phyloP scores from a whole-genome alignment of 192 early-diverging fungal species.

The Rhizoclosmatium sp. region DNA sequence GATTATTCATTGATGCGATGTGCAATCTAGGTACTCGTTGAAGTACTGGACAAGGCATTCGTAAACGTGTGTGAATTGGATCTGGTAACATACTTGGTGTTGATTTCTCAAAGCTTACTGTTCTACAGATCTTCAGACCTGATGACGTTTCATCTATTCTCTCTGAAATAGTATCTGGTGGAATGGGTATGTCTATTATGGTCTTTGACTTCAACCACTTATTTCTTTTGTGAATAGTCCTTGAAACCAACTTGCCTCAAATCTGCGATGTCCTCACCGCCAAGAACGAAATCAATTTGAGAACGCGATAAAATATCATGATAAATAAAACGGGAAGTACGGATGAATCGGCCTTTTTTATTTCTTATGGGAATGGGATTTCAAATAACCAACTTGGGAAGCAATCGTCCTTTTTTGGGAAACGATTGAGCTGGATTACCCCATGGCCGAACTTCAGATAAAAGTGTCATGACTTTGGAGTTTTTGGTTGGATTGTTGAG shows the following conservation, averaged over 20 bases:
- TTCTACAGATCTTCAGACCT: constrained; percentile 84
- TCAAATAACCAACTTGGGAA: constrained; percentile 22
- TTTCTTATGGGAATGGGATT: neutral
- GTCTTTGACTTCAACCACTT: neutral
- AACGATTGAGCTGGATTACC: constrained; percentile 49
- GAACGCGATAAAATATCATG: constrained; percentile 6
- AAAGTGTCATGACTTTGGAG: constrained; percentile 43
- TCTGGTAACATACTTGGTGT: constrained; percentile 60
- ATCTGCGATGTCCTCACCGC: constrained; percentile 39
- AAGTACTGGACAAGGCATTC: constrained; percentile 90
- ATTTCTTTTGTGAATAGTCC: neutral
- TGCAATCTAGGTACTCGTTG: constrained; percentile 84
- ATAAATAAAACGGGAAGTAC: too few species aligned
- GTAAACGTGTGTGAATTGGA: constrained; percentile 97
- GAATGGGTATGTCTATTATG: constrained; percentile 69
- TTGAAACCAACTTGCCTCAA: constrained; percentile 36
- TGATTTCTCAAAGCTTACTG: neutral
- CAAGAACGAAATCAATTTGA: constrained; percentile 35
- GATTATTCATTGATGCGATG: neutral
- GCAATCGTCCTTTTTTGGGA: constrained; percentile 46
- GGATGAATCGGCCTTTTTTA: too few species aligned
- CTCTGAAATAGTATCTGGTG: constrained; percentile 87
- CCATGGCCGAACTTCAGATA: constrained; percentile 62
- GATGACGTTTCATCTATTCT: constrained; percentile 87
- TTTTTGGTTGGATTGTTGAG: constrained; percentile 12